Base-by-base conservation (phyloP, 768 basidiomycete species). In the Boletus huronensis region DNA sequence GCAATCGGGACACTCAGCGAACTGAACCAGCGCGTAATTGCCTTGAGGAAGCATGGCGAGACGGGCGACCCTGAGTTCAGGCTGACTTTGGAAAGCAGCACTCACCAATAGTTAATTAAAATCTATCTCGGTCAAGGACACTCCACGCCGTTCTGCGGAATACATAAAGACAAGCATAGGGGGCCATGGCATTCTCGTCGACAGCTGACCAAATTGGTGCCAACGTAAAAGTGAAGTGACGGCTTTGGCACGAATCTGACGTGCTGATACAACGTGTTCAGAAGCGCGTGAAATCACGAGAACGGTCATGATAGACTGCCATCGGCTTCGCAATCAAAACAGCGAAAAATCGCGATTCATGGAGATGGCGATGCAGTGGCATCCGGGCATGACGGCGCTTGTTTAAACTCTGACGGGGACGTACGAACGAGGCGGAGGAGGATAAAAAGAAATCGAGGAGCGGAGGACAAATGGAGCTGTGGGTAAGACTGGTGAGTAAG, bases 11-110 rank as follows among this genome's bases (percentile, higher is more conserved):
- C 54, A 72, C 68, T 61, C 70, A 70, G 70, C 69, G 70, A 70
- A 69, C 55, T 65, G 69, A 69, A 34, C 67, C 68, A 70, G 69
- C 66, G 70, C 69, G 62, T 72, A 72, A 60, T 61, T 64, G 70
- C 69, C 69, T 72, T 62, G 70, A 66, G 69, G 68, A 57, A 34
- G 59, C 60, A 59, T 66, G 62, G 63, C 60, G 57, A 71, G 29
- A 57, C 54, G 57, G 42, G 34, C 55, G 64, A 70, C 68, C 68
- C 70, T 72, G 64, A 61, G 49, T 26, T 36, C 51, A 48, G 48
- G 49, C 59, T 52, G 42, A 58, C 48, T 58, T 63, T 65, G 50
- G 65, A 56, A 62, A 57, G 59, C 26, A 53, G 48, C 55, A 57
- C 61, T 63, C 63, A 61, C 55, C 58, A 53, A 62, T 51, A 65